A percentile compares a stretch with the other conserved stretches of the same genome.
Evolutionary conservation across 768 basidiomycete genomes (phyloP).

Genomic region (Auriscalpium vulgare): DNA sequence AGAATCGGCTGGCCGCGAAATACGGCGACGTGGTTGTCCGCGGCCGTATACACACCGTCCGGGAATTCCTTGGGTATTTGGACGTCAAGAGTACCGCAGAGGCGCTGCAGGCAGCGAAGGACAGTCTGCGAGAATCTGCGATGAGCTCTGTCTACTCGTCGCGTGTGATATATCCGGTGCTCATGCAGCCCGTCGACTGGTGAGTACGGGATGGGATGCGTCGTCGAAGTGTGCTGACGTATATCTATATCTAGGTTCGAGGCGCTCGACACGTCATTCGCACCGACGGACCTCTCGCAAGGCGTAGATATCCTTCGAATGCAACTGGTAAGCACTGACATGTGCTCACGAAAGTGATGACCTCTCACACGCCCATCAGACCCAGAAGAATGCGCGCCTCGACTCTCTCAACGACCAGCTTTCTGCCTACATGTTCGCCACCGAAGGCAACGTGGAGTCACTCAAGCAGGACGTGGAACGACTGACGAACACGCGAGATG

Average conservation of each 20-base stretch:
- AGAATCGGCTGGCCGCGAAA: conserved; percentile 21
- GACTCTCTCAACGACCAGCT: conserved; percentile 20
- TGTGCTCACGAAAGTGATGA: not conserved
- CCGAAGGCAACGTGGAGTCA: conserved; percentile 11
- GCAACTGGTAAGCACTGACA: conserved; percentile 14
- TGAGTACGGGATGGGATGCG: not conserved
- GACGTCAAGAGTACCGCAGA: not conserved
- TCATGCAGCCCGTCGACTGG: conserved; percentile 23
- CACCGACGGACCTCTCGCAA: conserved; percentile 22
- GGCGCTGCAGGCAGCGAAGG: conserved; percentile 19
- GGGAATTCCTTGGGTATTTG: conserved; percentile 22
- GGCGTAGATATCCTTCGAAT: conserved; percentile 18
- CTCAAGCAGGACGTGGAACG: conserved; percentile 14
- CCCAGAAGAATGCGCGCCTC: conserved; percentile 18
- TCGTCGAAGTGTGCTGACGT: not conserved
- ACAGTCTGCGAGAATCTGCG: conserved; percentile 21
- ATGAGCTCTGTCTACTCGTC: conserved; percentile 21
- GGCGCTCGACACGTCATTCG: conserved; percentile 21
- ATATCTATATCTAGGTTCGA: conserved; percentile 8
- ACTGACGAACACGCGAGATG: conserved; percentile 9
- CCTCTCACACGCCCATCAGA: not conserved
- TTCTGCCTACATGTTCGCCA: conserved; percentile 11
- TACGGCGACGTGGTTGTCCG: conserved; percentile 23
- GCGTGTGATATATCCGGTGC: conserved; percentile 21
- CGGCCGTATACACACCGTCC: conserved; percentile 21